Evolutionary conservation across 768 basidiomycete species (phyloP).

Genomic region (Pulveroboletus sp.): DNA sequence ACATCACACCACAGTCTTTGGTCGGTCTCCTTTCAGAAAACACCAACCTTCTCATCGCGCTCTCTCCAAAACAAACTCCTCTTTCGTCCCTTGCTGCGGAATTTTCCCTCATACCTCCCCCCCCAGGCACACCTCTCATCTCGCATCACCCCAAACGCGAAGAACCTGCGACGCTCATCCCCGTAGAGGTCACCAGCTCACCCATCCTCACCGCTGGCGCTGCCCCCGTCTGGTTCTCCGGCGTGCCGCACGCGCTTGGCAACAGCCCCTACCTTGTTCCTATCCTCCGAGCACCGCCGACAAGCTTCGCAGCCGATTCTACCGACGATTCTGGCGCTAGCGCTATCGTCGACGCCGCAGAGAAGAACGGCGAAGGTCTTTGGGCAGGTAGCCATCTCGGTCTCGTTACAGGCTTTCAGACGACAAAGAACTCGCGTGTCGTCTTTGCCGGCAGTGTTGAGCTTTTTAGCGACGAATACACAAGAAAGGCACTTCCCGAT

Average conservation of each 20-base stretch:
- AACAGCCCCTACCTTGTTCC: conserved; percentile 79
- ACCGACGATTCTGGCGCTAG: conserved; percentile 53
- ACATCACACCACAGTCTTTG: conserved; percentile 79
- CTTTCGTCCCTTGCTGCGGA: conserved; percentile 79
- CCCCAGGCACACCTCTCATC: conserved; percentile 75
- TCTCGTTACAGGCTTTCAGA: conserved; percentile 88
- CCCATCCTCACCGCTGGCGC: conserved; percentile 45
- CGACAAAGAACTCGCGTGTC: conserved; percentile 67
- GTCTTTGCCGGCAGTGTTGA: conserved; percentile 80
- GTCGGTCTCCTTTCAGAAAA: conserved; percentile 61
- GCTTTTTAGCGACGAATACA: conserved; percentile 72
- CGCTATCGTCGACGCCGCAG: conserved; percentile 62
- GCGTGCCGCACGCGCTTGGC: conserved; percentile 58
- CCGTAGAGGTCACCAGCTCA: conserved; percentile 47
- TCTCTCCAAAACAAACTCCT: conserved; percentile 71
- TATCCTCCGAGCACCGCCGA: conserved; percentile 69
- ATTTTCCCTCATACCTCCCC: conserved; percentile 86
- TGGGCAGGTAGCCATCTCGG: conserved; percentile 78
- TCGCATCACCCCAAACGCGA: conserved; percentile 80
- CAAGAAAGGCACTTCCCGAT: conserved; percentile 55
- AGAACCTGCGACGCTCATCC: conserved; percentile 60
- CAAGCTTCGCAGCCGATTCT: conserved; percentile 73
- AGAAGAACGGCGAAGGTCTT: conserved; percentile 71
- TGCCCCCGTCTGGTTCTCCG: conserved; percentile 72
- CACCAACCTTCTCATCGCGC: conserved; percentile 80